phyloP scores from a whole-genome alignment of 169 alveolate species.

The Babesia bigemina region DNA sequence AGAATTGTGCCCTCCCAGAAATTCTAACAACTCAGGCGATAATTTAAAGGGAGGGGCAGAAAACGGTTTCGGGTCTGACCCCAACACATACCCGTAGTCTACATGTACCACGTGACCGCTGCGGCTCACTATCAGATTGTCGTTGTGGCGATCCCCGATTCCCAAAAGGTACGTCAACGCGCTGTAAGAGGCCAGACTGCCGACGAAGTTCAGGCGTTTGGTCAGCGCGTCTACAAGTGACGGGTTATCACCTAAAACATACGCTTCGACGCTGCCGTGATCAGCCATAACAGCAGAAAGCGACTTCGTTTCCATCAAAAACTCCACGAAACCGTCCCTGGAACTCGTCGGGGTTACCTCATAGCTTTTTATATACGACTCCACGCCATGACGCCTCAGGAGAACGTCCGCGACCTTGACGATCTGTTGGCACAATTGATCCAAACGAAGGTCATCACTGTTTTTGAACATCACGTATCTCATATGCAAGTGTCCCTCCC shows the following conservation, averaged over 20 bases:
- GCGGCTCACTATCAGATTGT: slow-evolving; percentile 92
- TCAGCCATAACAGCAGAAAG: slow-evolving; percentile 29
- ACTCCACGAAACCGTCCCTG: slow-evolving; percentile 84
- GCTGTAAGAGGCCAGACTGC: slow-evolving; percentile 97
- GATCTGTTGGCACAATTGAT: slow-evolving; percentile 89
- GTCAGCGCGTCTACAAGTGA: neutral
- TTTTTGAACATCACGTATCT: slow-evolving; percentile 84
- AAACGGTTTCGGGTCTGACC: slow-evolving; percentile 82
- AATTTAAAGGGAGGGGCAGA: slow-evolving; percentile 70
- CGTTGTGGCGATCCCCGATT: slow-evolving; percentile 98
- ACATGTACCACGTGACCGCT: slow-evolving; percentile 95
- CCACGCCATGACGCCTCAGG: slow-evolving; percentile 88
- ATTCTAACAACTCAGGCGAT: slow-evolving; percentile 65
- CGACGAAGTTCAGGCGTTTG: slow-evolving; percentile 79
- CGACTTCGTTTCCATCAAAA: slow-evolving; percentile 71
- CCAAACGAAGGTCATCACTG: slow-evolving; percentile 96
- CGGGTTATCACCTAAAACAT: slow-evolving; percentile 8
- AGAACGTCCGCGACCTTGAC: slow-evolving; percentile 86
- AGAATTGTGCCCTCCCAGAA: slow-evolving; percentile 92
- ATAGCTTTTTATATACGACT: slow-evolving; percentile 87
- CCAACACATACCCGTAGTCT: slow-evolving; percentile 98
- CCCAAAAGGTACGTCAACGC: slow-evolving; percentile 96
- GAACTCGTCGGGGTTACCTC: slow-evolving; percentile 79
- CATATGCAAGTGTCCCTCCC: neutral
- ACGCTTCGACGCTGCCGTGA: slow-evolving; percentile 23